A percentile compares a stretch with the other conserved stretches of the same genome.
These are phyloP conservation scores for Chrysophaeum taylorii DNA, from an alignment of 352 stramenopile species.

Conservation along the genomic window DNA sequence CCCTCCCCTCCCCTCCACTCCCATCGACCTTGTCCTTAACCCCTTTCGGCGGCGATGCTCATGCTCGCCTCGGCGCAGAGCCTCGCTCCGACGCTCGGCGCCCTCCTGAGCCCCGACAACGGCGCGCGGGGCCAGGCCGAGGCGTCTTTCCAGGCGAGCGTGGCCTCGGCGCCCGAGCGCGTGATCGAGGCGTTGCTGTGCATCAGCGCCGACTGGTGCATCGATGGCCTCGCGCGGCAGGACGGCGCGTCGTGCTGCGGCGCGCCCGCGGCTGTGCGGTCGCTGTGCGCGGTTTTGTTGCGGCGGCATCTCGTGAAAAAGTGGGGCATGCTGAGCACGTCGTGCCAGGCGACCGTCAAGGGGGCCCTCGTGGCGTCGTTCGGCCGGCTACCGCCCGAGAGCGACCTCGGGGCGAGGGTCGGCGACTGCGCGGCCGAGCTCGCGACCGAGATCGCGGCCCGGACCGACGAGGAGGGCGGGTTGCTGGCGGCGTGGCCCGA, in stretches of 20 bases:
- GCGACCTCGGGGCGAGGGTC: background rate
- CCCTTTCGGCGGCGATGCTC: no score
- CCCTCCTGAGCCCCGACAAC: background rate
- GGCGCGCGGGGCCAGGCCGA: background rate
- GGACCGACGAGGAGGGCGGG: background rate
- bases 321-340: background rate
- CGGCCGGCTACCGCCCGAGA: background rate
- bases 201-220: slow-evolving; percentile 8
- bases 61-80: no score
- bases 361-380: background rate
- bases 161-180: background rate
- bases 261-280: background rate
- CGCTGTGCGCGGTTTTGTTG: background rate
- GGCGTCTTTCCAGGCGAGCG: background rate
- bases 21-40: no score
- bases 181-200: background rate
- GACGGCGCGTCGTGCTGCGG: background rate
- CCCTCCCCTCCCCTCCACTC: no score
- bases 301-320: background rate
- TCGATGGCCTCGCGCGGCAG: no score
- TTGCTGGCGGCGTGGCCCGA: background rate
- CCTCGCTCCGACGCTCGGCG: no score
- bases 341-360: background rate
- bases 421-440: background rate
- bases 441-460: no score